A percentile compares a stretch with the other conserved stretches of the same genome.
phyloP scores from a whole-genome alignment of 1,284 basidiomycete genomes.

The Puccinia horiana region DNA sequence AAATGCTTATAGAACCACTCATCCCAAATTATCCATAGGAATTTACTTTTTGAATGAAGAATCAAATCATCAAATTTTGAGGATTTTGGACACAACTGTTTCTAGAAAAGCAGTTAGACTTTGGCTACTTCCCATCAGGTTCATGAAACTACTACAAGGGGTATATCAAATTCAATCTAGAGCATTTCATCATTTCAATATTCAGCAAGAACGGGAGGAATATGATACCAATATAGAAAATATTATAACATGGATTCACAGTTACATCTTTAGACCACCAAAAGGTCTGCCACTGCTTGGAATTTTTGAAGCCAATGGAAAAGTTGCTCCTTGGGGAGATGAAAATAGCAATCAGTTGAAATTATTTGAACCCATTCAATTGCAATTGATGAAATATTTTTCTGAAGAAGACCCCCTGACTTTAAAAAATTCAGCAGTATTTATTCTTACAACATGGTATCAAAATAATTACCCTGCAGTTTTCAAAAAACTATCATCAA shows the following conservation, averaged over 20 bases:
- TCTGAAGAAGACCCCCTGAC: background rate
- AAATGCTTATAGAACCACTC: background rate
- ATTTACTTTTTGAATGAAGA: background rate
- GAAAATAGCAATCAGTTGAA: background rate
- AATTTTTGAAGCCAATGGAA: background rate
- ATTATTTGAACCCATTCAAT: background rate
- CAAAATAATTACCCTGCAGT: background rate
- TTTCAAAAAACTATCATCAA: no score
- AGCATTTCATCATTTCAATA: background rate
- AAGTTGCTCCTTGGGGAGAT: background rate
- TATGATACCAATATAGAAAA: background rate
- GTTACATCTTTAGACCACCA: background rate
- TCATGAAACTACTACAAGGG: background rate
- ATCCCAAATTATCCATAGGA: background rate
- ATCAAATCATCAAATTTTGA: background rate
- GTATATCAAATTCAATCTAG: background rate
- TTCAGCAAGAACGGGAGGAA: background rate
- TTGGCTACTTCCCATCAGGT: no score
- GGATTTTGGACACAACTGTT: background rate
- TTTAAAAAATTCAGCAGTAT: background rate
- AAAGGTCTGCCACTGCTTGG: background rate
- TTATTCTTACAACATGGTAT: background rate
- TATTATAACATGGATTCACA: background rate
- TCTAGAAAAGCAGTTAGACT: no score
- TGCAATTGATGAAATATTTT: background rate